These are phyloP conservation scores for Paraconiothyrium brasiliense DNA, from an alignment of 2,329 filamentous ascomycete species.

Conservation along the genomic window DNA sequence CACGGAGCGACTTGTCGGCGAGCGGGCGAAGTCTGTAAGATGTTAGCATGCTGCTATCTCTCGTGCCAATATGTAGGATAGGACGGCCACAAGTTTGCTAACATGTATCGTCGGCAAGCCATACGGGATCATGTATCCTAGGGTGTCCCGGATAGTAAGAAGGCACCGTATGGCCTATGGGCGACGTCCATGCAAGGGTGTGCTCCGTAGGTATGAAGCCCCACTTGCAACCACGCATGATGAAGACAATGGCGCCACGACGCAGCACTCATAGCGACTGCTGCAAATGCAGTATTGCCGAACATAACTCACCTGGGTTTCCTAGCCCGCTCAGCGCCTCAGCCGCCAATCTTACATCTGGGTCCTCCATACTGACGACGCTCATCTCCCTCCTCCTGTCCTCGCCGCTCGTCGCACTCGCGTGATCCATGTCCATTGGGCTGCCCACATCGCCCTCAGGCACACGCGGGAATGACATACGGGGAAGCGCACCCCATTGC, in stretches of 20 bases:
- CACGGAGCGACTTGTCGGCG: slow-evolving; percentile 46
- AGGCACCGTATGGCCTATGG: too few relatives aligned
- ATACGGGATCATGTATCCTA: too few relatives aligned
- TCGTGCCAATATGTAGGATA: too few relatives aligned
- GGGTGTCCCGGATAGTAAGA: too few relatives aligned
- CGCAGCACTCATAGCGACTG: neutral
- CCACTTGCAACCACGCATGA: neutral
- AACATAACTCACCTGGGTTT: slow-evolving; percentile 56
- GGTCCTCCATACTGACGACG: slow-evolving; percentile 58
- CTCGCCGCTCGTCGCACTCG: slow-evolving; percentile 54
- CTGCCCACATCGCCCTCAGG: slow-evolving; percentile 52
- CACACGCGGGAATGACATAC: slow-evolving; percentile 42
- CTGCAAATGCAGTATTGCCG: neutral
- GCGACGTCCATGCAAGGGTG: slow-evolving; percentile 8
- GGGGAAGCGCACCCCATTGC: slow-evolving; percentile 41
- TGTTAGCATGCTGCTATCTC: slow-evolving; percentile 19
- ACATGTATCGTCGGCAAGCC: too few relatives aligned
- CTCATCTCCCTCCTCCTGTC: slow-evolving; percentile 49
- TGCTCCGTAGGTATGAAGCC: neutral
- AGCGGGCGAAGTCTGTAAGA: slow-evolving; percentile 54
- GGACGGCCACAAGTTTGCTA: too few relatives aligned
- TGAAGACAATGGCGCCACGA: neutral
- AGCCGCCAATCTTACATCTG: slow-evolving; percentile 59
- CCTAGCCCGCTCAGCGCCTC: slow-evolving; percentile 61
- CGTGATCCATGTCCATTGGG: slow-evolving; percentile 55